Evolutionary conservation across 1,139 yeast genomes (phyloP).

Genomic region (Debaryomyces coudertii): DNA sequence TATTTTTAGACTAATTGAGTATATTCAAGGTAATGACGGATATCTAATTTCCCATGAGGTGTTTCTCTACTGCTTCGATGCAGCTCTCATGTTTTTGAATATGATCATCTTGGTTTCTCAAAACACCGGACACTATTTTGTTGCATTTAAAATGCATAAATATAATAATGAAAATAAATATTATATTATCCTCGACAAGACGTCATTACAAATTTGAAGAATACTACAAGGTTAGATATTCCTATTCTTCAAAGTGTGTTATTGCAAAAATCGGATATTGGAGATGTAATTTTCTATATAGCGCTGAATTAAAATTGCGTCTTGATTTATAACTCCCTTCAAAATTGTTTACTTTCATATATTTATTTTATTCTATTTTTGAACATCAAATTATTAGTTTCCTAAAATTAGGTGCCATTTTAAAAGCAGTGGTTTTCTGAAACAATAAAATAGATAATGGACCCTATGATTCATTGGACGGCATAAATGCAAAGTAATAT

Average conservation of each 20-base stretch:
- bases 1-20: constrained; percentile 43
- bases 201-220: background rate
- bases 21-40: constrained; percentile 39
- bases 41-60: constrained; percentile 37
- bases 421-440: too few relatives aligned
- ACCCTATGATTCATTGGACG: too few relatives aligned
- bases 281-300: too few relatives aligned
- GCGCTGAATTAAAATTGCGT: too few relatives aligned
- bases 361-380: too few relatives aligned
- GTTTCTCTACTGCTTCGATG: constrained; percentile 41
- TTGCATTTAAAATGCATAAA: background rate
- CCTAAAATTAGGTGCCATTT: too few relatives aligned
- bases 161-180: background rate
- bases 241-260: background rate
- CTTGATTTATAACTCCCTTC: too few relatives aligned
- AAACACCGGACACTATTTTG: constrained; percentile 3
- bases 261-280: too few relatives aligned
- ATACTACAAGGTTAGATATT: background rate
- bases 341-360: too few relatives aligned
- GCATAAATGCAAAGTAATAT: too few relatives aligned
- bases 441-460: too few relatives aligned
- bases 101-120: constrained; percentile 9
- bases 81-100: constrained; percentile 24
- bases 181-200: background rate
- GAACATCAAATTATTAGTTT: too few relatives aligned